phyloP scores from a whole-genome alignment of 169 alveolate species.

The Cyclospora cayetanensis region DNA sequence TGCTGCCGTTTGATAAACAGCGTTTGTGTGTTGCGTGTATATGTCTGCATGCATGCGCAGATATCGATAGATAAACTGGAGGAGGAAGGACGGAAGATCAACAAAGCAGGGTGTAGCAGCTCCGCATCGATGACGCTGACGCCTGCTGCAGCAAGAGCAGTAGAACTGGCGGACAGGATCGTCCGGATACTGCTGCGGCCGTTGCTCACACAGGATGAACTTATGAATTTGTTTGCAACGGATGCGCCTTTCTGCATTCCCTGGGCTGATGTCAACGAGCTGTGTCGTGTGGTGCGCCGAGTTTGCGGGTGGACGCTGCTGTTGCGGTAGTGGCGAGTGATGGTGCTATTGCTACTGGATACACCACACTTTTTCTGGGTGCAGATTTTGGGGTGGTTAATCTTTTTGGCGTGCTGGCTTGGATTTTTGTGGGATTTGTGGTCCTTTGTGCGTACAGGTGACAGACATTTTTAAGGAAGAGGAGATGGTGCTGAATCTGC shows the following conservation, averaged over 20 bases:
- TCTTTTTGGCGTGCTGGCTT: neutral
- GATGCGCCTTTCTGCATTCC: slow-evolving; percentile 44
- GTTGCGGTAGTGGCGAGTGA: neutral
- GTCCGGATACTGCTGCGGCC: slow-evolving; percentile 43
- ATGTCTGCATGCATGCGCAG: neutral
- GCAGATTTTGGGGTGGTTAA: neutral
- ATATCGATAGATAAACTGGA: slow-evolving; percentile 91
- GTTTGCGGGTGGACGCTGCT: too few species aligned
- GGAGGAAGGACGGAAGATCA: slow-evolving; percentile 91
- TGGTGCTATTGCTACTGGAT: neutral
- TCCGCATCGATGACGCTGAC: slow-evolving; percentile 78
- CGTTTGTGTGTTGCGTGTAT: neutral
- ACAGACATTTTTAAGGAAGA: slow-evolving; percentile 84
- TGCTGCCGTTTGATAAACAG: neutral
- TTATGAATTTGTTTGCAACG: neutral
- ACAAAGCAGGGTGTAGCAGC: slow-evolving; percentile 82
- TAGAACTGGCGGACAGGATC: slow-evolving; percentile 4
- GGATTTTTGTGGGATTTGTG: neutral
- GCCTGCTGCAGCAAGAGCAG: neutral
- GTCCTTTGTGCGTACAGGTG: neutral
- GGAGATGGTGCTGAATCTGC: slow-evolving; percentile 96
- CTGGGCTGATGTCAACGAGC: slow-evolving; percentile 37
- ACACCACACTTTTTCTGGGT: neutral
- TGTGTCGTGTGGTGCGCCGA: neutral
- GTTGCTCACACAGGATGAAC: slow-evolving; percentile 33